Percentiles rank a stretch among this genome's conserved stretches.
phyloP scores from a whole-genome alignment of 2,329 filamentous ascomycete genomes.

The Talaromyces sp. region DNA sequence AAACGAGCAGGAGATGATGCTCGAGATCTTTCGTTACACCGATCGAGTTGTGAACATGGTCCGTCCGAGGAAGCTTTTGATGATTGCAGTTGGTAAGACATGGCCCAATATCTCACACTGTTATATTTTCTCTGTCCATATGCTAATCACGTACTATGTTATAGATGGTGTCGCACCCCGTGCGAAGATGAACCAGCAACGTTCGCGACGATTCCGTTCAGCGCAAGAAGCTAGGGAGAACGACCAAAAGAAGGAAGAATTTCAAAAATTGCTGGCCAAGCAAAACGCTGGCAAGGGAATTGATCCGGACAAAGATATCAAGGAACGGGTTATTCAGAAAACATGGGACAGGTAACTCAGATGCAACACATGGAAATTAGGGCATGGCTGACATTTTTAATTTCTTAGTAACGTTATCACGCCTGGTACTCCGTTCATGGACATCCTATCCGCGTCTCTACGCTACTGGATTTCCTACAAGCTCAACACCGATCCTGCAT shows the following conservation, averaged over 20 bases:
- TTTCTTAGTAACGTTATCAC: conserved; percentile 71
- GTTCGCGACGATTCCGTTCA: conserved; percentile 89
- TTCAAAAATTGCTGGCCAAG: conserved; percentile 78
- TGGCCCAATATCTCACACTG: not conserved
- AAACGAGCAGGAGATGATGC: conserved; percentile 99
- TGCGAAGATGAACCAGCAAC: conserved; percentile 99
- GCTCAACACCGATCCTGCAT: conserved; percentile 91
- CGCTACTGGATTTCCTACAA: conserved; percentile 98
- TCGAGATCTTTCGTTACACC: conserved; percentile 98
- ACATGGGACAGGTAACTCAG: conserved; percentile 67
- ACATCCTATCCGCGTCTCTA: conserved; percentile 82
- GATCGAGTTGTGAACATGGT: conserved; percentile 99
- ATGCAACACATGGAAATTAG: not conserved
- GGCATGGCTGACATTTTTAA: not conserved
- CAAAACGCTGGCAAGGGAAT: conserved; percentile 61
- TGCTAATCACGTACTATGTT: conserved; percentile 34
- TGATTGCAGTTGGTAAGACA: conserved; percentile 83
- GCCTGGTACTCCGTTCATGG: conserved; percentile 97
- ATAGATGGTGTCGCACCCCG: conserved; percentile 92
- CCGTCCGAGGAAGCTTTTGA: conserved; percentile 87
- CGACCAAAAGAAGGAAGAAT: conserved; percentile 83
- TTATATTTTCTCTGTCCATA: not conserved
- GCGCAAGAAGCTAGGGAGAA: conserved; percentile 94
- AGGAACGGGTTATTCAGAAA: conserved; percentile 69
- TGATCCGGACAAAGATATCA: conserved; percentile 59